These are phyloP conservation scores for Psilocybe sp. DNA, from an alignment of 768 basidiomycete genomes.

Conservation along the genomic window DNA sequence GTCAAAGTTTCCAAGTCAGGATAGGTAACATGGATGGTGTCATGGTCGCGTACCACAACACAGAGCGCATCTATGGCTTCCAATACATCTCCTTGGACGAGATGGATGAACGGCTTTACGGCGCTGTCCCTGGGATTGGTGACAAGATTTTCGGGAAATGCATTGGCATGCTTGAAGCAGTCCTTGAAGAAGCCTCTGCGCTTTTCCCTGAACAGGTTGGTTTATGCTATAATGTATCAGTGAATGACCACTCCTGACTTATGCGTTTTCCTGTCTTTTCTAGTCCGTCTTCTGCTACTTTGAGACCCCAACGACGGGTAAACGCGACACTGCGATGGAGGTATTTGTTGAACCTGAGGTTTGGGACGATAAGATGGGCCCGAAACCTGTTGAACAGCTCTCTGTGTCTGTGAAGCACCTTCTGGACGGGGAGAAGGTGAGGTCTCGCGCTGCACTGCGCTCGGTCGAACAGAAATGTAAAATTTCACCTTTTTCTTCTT, in stretches of 20 bases:
- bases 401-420: conserved; percentile 37
- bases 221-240: conserved; percentile 1
- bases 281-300: conserved; percentile 61
- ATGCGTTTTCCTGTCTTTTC: too few species aligned
- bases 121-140: conserved; percentile 52
- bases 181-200: conserved; percentile 53
- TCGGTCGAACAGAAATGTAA: conserved; percentile 12
- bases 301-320: conserved; percentile 41
- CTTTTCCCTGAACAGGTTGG: conserved; percentile 69
- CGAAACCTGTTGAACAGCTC: conserved; percentile 55
- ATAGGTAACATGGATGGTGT: conserved; percentile 98
- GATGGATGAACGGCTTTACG: conserved; percentile 84
- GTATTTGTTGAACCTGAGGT: conserved; percentile 67
- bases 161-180: conserved; percentile 63
- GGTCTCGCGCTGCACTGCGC: conserved; percentile 17
- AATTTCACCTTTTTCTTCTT: neutral
- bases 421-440: conserved; percentile 15
- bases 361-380: conserved; percentile 36
- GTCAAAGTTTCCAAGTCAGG: conserved; percentile 83
- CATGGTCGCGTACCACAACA: conserved; percentile 86
- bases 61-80: conserved; percentile 85
- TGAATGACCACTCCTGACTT: neutral
- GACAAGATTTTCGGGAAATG: conserved; percentile 75
- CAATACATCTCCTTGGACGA: conserved; percentile 86
- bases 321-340: conserved; percentile 40